These are phyloP conservation scores for Shiraia sp. DNA, from an alignment of 2,329 filamentous ascomycete genomes.

Conservation along the genomic window DNA sequence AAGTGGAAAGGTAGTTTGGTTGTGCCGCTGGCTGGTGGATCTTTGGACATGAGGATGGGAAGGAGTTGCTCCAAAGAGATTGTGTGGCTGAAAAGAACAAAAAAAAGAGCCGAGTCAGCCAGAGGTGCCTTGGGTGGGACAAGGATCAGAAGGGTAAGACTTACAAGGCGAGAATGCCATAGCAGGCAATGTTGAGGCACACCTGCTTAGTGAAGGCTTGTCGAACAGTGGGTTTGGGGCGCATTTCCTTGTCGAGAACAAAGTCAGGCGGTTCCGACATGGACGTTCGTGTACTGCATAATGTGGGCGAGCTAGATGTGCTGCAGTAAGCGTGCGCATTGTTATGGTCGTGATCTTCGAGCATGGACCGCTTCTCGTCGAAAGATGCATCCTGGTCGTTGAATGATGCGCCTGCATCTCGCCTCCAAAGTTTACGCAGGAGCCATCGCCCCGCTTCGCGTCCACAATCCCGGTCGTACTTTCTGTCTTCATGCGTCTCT, in stretches of 20 bases:
- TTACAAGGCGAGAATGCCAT: slow-evolving; percentile 93
- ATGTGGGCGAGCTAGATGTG: slow-evolving; percentile 58
- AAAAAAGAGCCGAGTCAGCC: slow-evolving; percentile 26
- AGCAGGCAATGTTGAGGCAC: slow-evolving; percentile 83
- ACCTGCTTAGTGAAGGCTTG: slow-evolving; percentile 83
- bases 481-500: slow-evolving; percentile 88
- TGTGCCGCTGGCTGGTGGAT: slow-evolving; percentile 52
- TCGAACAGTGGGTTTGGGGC: slow-evolving; percentile 31
- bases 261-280: slow-evolving; percentile 41
- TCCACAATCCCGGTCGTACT: slow-evolving; percentile 73
- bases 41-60: slow-evolving; percentile 84
- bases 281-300: slow-evolving; percentile 43
- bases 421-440: slow-evolving; percentile 39
- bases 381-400: slow-evolving; percentile 50
- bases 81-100: slow-evolving; percentile 69
- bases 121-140: no score
- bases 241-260: slow-evolving; percentile 32
- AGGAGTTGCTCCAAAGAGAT: slow-evolving; percentile 96
- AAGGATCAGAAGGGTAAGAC: slow-evolving; percentile 48
- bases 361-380: slow-evolving; percentile 65
- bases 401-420: slow-evolving; percentile 33
- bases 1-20: slow-evolving; percentile 82
- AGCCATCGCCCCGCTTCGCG: slow-evolving; percentile 77
- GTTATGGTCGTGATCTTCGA: slow-evolving; percentile 50
- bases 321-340: slow-evolving; percentile 66